phyloP scores from a whole-genome alignment of 106 monocot genomes.

The Dioscorea alata region DNA sequence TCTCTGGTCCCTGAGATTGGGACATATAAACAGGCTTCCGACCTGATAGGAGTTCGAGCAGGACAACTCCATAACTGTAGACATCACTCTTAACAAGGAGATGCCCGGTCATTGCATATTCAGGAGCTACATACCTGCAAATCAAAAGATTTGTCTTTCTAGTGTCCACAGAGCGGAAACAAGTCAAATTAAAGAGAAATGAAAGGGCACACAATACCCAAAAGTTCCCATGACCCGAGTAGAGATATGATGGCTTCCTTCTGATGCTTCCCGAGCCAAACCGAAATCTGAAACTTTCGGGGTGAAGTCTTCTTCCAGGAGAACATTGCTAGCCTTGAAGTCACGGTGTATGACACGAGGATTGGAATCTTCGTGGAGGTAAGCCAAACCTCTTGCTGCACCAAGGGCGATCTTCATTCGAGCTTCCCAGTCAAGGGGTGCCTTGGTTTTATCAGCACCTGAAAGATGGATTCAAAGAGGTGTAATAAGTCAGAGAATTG shows the following conservation, averaged over 20 bases:
- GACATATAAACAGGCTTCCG: conserved; percentile 81
- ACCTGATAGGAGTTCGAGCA: conserved; percentile 85
- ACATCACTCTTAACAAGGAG: conserved; percentile 94
- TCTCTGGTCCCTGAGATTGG: conserved; percentile 60
- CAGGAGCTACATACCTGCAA: conserved; percentile 93
- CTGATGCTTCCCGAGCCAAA: conserved; percentile 88
- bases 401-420: conserved; percentile 95
- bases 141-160: neutral
- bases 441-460: conserved; percentile 66
- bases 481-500: neutral
- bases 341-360: conserved; percentile 95
- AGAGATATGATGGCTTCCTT: conserved; percentile 77
- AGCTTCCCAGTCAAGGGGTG: conserved; percentile 70
- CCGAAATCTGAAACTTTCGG: conserved; percentile 98
- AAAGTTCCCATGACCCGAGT: conserved; percentile 97
- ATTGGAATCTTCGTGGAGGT: conserved; percentile 95
- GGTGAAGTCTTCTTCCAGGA: conserved; percentile 87
- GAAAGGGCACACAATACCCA: conserved; percentile 41
- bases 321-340: conserved; percentile 92
- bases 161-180: too few relatives aligned
- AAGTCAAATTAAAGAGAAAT: too few relatives aligned
- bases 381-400: conserved; percentile 89
- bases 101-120: conserved; percentile 98
- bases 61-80: conserved; percentile 93
- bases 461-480: conserved; percentile 11